These are phyloP conservation scores for Colletotrichum viniferum DNA, from an alignment of 2,329 filamentous ascomycete species.

Conservation along the genomic window DNA sequence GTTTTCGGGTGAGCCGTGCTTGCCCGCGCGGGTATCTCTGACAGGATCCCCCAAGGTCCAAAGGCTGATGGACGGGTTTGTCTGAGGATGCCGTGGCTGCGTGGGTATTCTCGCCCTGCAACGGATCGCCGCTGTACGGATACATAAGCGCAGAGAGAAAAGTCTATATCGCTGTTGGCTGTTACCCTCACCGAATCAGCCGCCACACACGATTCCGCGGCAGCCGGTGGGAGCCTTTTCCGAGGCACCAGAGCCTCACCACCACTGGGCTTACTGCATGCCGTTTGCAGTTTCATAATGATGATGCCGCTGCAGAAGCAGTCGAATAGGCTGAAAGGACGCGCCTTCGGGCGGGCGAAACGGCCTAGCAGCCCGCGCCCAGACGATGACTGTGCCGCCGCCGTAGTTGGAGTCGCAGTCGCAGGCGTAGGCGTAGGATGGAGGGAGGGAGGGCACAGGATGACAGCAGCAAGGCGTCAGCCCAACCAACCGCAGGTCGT, in stretches of 20 bases:
- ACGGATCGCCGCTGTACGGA: neutral
- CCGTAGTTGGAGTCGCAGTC: neutral
- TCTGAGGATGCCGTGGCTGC: neutral
- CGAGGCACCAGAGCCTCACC: neutral
- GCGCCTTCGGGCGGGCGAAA: neutral
- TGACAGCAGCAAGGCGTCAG: neutral
- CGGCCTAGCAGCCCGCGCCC: neutral
- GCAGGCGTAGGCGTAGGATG: neutral
- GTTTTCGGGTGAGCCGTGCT: neutral
- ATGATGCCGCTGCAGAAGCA: neutral
- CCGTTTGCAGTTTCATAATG: neutral
- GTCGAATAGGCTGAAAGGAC: neutral
- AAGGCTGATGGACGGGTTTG: neutral
- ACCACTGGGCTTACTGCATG: neutral
- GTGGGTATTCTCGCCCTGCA: neutral
- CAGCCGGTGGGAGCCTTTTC: neutral
- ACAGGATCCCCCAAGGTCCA: neutral
- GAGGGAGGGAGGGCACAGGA: neutral
- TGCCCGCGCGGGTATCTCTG: neutral
- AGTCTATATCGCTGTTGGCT: neutral
- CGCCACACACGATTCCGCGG: neutral
- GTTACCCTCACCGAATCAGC: neutral
- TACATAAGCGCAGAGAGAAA: neutral
- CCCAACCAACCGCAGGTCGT: neutral
- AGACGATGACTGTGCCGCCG: constrained; percentile 8